These are phyloP conservation scores for Echria macrotheca DNA, from an alignment of 495 filamentous ascomycete genomes.

Conservation along the genomic window DNA sequence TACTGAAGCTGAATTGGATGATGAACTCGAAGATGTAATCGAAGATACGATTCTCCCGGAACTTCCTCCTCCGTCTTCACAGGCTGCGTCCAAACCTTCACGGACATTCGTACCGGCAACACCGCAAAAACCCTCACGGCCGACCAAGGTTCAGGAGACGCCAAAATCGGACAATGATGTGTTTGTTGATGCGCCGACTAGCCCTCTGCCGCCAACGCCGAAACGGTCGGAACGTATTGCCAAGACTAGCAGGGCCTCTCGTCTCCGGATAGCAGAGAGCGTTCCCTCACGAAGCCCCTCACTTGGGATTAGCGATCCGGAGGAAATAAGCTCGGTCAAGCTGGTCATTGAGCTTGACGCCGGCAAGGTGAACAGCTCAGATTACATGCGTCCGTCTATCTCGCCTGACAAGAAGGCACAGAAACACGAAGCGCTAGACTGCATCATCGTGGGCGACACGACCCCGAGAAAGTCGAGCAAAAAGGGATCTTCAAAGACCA, in stretches of 20 bases:
- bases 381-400: conserved; percentile 13
- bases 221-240: conserved; percentile 5
- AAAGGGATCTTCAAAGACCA: conserved; percentile 7
- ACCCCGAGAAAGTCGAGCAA: conserved; percentile 7
- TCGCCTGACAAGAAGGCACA: conserved; percentile 22
- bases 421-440: conserved; percentile 13
- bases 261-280: not conserved
- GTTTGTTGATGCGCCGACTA: conserved; percentile 44
- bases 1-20: not conserved
- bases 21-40: conserved; percentile 22
- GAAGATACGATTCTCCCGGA: conserved; percentile 23
- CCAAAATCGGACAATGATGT: conserved; percentile 36
- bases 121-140: too few species aligned
- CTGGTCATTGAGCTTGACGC: conserved; percentile 43
- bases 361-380: conserved; percentile 20
- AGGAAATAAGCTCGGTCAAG: conserved; percentile 41
- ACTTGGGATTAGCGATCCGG: conserved; percentile 38
- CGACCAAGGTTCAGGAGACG: conserved; percentile 14
- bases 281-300: conserved; percentile 19
- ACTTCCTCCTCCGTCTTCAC: not conserved
- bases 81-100: conserved; percentile 11
- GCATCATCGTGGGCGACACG: conserved; percentile 25
- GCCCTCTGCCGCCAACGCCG: conserved; percentile 26
- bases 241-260: not conserved
- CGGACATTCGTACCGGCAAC: too few species aligned